phyloP scores from a whole-genome alignment of 2,329 filamentous ascomycete genomes.

The Monosporascus ibericus region DNA sequence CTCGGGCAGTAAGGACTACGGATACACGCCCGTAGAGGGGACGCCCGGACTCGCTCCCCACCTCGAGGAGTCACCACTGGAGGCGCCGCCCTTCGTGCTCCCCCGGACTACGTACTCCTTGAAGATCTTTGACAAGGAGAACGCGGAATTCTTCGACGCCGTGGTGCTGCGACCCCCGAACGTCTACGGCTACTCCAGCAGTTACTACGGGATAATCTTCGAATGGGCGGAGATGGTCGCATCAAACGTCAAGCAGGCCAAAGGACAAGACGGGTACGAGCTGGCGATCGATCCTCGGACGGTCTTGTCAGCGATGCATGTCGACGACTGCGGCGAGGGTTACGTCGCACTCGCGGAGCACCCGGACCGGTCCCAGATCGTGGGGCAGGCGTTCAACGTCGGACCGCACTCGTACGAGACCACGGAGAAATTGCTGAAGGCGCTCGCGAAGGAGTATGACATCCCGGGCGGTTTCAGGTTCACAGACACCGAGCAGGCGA shows the following conservation, averaged over 20 bases:
- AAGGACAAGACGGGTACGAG: slow-evolving; percentile 16
- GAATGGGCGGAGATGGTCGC: slow-evolving; percentile 22
- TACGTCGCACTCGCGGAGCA: slow-evolving; percentile 39
- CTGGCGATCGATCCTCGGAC: slow-evolving; percentile 29
- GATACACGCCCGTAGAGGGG: slow-evolving; percentile 27
- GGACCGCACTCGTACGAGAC: slow-evolving; percentile 40
- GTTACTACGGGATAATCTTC: slow-evolving; percentile 37
- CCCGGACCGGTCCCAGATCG: slow-evolving; percentile 22
- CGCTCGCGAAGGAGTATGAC: slow-evolving; percentile 34
- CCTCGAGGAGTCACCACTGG: slow-evolving; percentile 34
- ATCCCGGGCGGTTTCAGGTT: slow-evolving; percentile 26
- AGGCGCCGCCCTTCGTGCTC: slow-evolving; percentile 19
- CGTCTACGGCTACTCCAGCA: slow-evolving; percentile 39
- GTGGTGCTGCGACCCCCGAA: slow-evolving; percentile 39
- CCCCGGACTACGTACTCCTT: slow-evolving; percentile 27
- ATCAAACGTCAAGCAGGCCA: slow-evolving; percentile 2
- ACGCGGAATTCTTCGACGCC: slow-evolving; percentile 34
- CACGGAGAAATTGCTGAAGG: slow-evolving; percentile 29
- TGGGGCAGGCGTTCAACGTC: slow-evolving; percentile 39
- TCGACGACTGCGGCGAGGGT: slow-evolving; percentile 43
- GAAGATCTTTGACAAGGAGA: slow-evolving; percentile 34
- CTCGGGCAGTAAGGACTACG: slow-evolving; percentile 47
- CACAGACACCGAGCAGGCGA: slow-evolving; percentile 3
- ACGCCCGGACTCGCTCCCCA: slow-evolving; percentile 32
- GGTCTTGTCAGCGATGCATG: slow-evolving; percentile 40